Percentiles rank a stretch among this genome's conserved stretches.
These are phyloP conservation scores for Hydrangea macrophylla DNA, from an alignment of 148 eudicot species.

Conservation along the genomic window DNA sequence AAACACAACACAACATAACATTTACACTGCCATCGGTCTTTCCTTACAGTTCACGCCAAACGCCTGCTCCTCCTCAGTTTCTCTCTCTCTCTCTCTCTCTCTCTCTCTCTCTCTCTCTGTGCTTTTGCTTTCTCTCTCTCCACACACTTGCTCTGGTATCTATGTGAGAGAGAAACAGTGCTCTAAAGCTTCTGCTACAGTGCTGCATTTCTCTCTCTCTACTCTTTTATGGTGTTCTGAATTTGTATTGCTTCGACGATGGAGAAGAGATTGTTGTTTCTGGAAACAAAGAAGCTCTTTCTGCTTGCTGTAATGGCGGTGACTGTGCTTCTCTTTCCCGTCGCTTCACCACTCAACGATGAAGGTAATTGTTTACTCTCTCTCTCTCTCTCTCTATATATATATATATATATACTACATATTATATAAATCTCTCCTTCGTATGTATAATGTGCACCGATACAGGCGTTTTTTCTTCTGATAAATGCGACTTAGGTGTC, in stretches of 20 bases:
- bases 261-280: background rate
- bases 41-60: constrained; percentile 60
- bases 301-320: constrained; percentile 9
- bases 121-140: background rate
- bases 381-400: background rate
- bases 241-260: background rate
- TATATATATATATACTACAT: background rate
- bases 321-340: constrained; percentile 25
- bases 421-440: background rate
- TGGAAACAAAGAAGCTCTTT: constrained; percentile 5
- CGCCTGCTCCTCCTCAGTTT: constrained; percentile 39
- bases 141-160: background rate
- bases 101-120: constrained; percentile 14
- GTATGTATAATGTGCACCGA: too few relatives aligned
- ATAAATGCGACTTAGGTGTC: background rate
- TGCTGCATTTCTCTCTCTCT: background rate
- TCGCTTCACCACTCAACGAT: constrained; percentile 26
- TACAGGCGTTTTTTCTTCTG: background rate
- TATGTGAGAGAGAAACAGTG: constrained; percentile 6
- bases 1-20: too few relatives aligned
- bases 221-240: background rate
- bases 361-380: constrained; percentile 25
- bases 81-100: constrained; percentile 19
- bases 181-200: constrained; percentile 8
- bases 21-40: constrained; percentile 16